Evolutionary conservation across 1,284 basidiomycete genomes (phyloP).

Genomic region (Phaffia rhodozyma): DNA sequence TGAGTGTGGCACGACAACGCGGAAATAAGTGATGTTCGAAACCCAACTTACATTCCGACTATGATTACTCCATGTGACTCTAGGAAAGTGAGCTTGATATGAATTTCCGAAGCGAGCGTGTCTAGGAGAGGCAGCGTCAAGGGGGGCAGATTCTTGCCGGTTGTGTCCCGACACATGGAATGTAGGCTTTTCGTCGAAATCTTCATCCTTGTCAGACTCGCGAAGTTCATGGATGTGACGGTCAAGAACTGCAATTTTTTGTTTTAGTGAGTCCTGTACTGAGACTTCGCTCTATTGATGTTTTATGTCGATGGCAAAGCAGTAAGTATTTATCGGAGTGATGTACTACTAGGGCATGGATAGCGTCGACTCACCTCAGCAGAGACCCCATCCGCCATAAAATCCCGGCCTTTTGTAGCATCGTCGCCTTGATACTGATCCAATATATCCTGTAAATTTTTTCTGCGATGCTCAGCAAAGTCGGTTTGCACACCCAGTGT

Average conservation of each 20-base stretch:
- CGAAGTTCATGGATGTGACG: constrained; percentile 50
- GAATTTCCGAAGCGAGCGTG: constrained; percentile 57
- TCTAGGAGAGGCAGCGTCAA: neutral
- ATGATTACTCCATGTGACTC: constrained; percentile 64
- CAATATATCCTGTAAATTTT: constrained; percentile 24
- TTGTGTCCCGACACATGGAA: neutral
- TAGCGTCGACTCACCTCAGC: constrained; percentile 1
- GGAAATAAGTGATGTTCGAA: neutral
- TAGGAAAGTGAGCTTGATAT: constrained; percentile 79
- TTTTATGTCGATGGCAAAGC: too few relatives aligned
- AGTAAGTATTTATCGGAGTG: too few relatives aligned
- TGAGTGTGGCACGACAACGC: neutral
- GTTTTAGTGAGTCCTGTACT: constrained; percentile 8
- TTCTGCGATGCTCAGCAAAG: constrained; percentile 46
- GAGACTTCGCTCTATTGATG: neutral
- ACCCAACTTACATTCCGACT: constrained; percentile 54
- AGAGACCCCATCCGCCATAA: neutral
- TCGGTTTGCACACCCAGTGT: constrained; percentile 57
- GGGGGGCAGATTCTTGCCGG: neutral
- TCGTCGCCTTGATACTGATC: neutral
- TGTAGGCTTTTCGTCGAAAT: constrained; percentile 10
- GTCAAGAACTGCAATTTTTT: constrained; percentile 40
- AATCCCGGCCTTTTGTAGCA: too few relatives aligned
- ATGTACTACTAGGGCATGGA: too few relatives aligned
- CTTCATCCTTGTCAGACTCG: neutral